A percentile compares a stretch with the other conserved stretches of the same genome.
phyloP scores from a whole-genome alignment of 2,329 filamentous ascomycete species.

The Hypoxylon sp. region DNA sequence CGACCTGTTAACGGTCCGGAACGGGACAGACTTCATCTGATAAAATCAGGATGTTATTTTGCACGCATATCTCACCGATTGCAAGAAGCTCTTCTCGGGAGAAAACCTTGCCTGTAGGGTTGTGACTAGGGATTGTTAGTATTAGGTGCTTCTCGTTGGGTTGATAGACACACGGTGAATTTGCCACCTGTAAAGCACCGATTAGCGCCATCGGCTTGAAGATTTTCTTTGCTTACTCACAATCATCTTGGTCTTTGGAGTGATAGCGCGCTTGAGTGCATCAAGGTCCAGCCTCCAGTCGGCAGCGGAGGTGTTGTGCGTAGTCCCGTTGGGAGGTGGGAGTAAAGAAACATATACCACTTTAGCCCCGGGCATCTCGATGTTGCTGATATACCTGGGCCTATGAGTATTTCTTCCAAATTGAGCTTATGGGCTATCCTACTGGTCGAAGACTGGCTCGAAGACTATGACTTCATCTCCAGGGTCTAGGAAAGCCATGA shows the following conservation, averaged over 20 bases:
- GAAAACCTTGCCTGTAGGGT: slow-evolving; percentile 97
- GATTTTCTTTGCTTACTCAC: too few relatives aligned
- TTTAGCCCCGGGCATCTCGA: slow-evolving; percentile 96
- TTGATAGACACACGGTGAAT: too few relatives aligned
- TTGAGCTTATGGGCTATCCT: slow-evolving; percentile 5
- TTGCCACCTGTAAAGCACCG: too few relatives aligned
- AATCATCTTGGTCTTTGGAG: slow-evolving; percentile 93
- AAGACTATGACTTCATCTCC: slow-evolving; percentile 98
- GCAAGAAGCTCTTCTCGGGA: slow-evolving; percentile 85
- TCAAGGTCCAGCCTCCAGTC: slow-evolving; percentile 92
- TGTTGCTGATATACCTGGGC: slow-evolving; percentile 89
- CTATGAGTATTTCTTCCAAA: too few relatives aligned
- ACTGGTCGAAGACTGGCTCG: slow-evolving; percentile 99
- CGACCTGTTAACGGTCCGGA: too few relatives aligned
- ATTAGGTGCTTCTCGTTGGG: slow-evolving; percentile 79
- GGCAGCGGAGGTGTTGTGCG: slow-evolving; percentile 82
- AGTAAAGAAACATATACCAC: slow-evolving; percentile 96
- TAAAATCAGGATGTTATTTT: slow-evolving; percentile 93
- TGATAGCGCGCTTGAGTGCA: slow-evolving; percentile 84
- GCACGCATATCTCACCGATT: slow-evolving; percentile 90
- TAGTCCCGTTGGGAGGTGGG: slow-evolving; percentile 83
- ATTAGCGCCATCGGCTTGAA: too few relatives aligned
- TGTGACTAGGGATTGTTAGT: slow-evolving; percentile 67
- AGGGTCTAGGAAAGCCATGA: slow-evolving; percentile 96
- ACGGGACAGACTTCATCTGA: too few relatives aligned